Percentiles rank a stretch among this genome's conserved stretches.
These are phyloP conservation scores for Carex pumila DNA, from an alignment of 176 grass and related monocot species.

Conservation along the genomic window DNA sequence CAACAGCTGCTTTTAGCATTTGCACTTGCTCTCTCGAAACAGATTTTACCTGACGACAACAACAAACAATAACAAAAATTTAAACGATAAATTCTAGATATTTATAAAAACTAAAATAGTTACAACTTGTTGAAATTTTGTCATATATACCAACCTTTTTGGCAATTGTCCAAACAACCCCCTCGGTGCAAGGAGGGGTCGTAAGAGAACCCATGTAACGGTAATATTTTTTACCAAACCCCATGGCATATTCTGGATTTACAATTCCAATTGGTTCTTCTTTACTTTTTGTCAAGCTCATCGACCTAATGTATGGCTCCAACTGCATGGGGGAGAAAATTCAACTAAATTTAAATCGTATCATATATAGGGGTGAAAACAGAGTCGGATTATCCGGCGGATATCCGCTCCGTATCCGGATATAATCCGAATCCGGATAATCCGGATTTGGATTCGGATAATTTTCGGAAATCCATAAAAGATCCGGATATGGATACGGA, in stretches of 20 bases:
- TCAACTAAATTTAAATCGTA: neutral
- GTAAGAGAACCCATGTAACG: conserved; percentile 85
- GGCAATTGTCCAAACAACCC: conserved; percentile 29
- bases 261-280: conserved; percentile 37
- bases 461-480: no score
- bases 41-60: conserved; percentile 33
- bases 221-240: conserved; percentile 46
- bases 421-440: no score
- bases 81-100: neutral
- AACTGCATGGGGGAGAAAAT: conserved; percentile 24
- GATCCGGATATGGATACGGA: no score
- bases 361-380: no score
- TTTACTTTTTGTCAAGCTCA: conserved; percentile 11
- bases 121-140: neutral
- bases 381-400: no score
- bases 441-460: no score
- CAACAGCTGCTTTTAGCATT: conserved; percentile 54
- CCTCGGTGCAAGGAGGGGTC: conserved; percentile 57
- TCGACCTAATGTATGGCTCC: conserved; percentile 35
- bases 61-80: neutral
- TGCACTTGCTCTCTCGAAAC: conserved; percentile 46
- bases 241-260: conserved; percentile 27
- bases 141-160: neutral
- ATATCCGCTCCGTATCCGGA: no score
- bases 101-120: neutral